phyloP scores from a whole-genome alignment of 1,139 yeast species.

The Debaryomyces coudertii region DNA sequence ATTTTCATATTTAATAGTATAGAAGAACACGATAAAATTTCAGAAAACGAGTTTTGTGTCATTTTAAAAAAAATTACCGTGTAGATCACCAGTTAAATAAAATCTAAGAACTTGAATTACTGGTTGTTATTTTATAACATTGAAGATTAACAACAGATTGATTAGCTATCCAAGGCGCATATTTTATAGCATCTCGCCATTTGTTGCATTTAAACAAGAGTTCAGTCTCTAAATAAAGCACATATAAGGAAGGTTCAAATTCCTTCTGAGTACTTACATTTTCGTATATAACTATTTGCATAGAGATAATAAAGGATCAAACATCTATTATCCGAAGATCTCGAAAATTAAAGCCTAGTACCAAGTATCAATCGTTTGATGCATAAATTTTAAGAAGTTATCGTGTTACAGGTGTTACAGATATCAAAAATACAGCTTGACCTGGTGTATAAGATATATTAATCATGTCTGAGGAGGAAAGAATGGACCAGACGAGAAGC shows the following conservation, averaged over 20 bases:
- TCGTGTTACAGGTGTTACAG: background rate
- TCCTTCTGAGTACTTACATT: background rate
- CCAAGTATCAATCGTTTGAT: background rate
- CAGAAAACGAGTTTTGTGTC: conserved; percentile 12
- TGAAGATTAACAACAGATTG: background rate
- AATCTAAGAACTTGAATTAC: background rate
- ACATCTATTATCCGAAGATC: background rate
- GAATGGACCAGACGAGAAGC: conserved; percentile 10
- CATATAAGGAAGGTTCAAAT: background rate
- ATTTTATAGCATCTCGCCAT: background rate
- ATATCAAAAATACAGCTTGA: background rate
- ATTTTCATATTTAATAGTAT: background rate
- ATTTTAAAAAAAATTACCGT: conserved; percentile 7
- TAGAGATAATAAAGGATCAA: background rate
- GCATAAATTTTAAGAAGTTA: background rate
- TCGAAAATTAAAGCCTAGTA: no score
- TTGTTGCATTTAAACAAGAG: background rate
- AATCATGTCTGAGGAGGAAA: conserved; percentile 4
- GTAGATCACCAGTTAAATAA: conserved; percentile 8
- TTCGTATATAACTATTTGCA: background rate
- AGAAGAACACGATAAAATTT: conserved; percentile 3
- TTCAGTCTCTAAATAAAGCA: background rate
- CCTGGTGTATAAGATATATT: background rate
- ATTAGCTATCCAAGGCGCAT: background rate
- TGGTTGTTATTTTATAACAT: background rate